These are phyloP conservation scores for Dictyostelium firmibasis DNA, from an alignment of 78 protist species.

Conservation along the genomic window DNA sequence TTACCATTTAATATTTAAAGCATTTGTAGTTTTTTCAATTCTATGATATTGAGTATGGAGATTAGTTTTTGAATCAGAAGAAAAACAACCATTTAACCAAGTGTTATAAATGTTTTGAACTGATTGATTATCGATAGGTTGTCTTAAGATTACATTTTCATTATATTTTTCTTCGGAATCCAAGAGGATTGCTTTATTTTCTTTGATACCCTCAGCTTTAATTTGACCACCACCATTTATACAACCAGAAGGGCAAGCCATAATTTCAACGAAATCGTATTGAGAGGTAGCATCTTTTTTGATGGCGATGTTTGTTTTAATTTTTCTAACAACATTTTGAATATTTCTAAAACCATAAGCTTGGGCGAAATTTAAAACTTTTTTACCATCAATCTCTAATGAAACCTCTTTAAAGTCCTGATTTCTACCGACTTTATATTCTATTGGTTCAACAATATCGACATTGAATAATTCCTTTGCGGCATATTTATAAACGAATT, in stretches of 20 bases:
- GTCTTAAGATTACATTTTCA: background rate
- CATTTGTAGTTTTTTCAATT: conserved; percentile 69
- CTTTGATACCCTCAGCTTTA: conserved; percentile 18
- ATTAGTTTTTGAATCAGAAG: conserved; percentile 46
- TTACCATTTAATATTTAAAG: conserved; percentile 80
- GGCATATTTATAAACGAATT: conserved; percentile 79
- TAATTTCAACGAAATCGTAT: conserved; percentile 77
- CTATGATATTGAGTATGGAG: conserved; percentile 82
- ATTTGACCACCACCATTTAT: conserved; percentile 87
- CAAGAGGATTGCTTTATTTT: conserved; percentile 22
- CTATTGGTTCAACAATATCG: conserved; percentile 4
- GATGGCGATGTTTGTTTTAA: conserved; percentile 39
- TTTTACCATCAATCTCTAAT: conserved; percentile 70
- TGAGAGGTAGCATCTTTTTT: background rate
- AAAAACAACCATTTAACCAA: conserved; percentile 77
- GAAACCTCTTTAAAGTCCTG: conserved; percentile 57
- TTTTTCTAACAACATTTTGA: conserved; percentile 91
- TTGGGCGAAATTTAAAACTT: conserved; percentile 65
- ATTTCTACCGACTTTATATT: conserved; percentile 74
- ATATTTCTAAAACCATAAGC: conserved; percentile 97
- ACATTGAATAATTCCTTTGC: conserved; percentile 86
- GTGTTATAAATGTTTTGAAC: conserved; percentile 19
- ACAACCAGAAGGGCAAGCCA: conserved; percentile 86
- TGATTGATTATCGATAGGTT: conserved; percentile 5
- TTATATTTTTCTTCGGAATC: conserved; percentile 47